Base-by-base conservation (phyloP, 495 filamentous ascomycete genomes). In the Cenococcum geophilum region DNA sequence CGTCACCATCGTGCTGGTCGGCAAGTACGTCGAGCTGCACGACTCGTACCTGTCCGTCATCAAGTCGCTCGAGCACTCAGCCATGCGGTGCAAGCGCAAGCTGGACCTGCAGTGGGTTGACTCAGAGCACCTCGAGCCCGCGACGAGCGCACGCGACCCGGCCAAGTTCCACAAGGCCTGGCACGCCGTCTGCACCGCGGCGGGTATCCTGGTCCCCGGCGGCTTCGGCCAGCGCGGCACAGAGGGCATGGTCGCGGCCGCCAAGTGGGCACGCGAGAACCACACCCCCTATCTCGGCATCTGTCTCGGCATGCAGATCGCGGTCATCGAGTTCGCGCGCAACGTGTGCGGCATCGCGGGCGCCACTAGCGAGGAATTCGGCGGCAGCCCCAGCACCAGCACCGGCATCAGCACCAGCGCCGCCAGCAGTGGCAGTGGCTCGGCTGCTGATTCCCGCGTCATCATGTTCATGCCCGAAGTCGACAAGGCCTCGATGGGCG, bases 401-500 rank as follows among this genome's bases (percentile, higher is more conserved):
- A 32, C 27, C 27, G 6, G 3, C 27, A 32, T 6, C 27, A 32
- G 3, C 27, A 32, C 27, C 27, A 32, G 3, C 27, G 27, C 27
- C n/a, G n/a, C n/a, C n/a, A n/a, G n/a, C n/a, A n/a, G n/a, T n/a
- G n/a, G n/a, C n/a, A n/a, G n/a, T n/a, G n/a, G n/a, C n/a, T n/a
- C n/a, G n/a, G n/a, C n/a, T n/a, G n/a, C n/a, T n/a, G n/a, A n/a
- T n/a, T n/a, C n/a, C n/a, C n/a, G 78, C 11, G 79, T 89, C 14
- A 81, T 97, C 64, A 83, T 96, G 62, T 89, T 85, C 75, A 98
- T 98, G 93, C 93, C 92, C 1, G 92, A 98, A 74, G 80, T 87
- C 58, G 80, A 85, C 77, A 87, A 80, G 72, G 75, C 72, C 42
- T 83, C 81, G 40, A 79, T 96, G 70, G 93, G 93, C 37, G 93